Evolutionary conservation across 1,284 basidiomycete genomes (phyloP).

Genomic region (Moesziomyces sp.): DNA sequence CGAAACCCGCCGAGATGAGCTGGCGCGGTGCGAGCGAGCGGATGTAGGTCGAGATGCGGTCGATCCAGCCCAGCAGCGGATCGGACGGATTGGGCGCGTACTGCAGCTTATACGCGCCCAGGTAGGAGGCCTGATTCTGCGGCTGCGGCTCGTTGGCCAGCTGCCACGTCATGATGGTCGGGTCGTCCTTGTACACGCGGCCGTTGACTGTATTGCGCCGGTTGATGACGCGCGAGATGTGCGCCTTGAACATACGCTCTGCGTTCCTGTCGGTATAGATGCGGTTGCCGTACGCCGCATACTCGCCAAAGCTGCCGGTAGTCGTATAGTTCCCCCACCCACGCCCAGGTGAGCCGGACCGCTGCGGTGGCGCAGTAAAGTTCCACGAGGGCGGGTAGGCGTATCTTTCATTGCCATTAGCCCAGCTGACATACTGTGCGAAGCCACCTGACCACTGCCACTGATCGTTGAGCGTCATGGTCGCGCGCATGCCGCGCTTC

Average conservation of each 20-base stretch:
- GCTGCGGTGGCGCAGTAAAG: constrained; percentile 31
- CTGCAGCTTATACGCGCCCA: constrained; percentile 11
- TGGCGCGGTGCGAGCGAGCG: constrained; percentile 41
- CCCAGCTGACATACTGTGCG: constrained; percentile 49
- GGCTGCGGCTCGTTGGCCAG: constrained; percentile 54
- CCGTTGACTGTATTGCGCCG: constrained; percentile 53
- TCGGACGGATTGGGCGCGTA: constrained; percentile 21
- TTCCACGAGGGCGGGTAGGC: constrained; percentile 51
- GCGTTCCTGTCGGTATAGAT: constrained; percentile 42
- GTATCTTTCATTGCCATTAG: constrained; percentile 36
- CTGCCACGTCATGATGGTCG: constrained; percentile 59
- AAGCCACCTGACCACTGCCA: constrained; percentile 41
- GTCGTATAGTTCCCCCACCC: constrained; percentile 54
- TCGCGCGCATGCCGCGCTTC: constrained; percentile 45
- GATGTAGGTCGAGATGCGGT: constrained; percentile 43
- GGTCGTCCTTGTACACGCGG: constrained; percentile 46
- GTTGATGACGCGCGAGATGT: constrained; percentile 46
- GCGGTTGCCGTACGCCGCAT: constrained; percentile 30
- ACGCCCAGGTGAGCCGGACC: constrained; percentile 14
- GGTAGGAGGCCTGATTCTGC: constrained; percentile 1
- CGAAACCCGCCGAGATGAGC: constrained; percentile 53
- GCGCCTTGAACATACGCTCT: constrained; percentile 18
- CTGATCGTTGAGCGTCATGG: constrained; percentile 50
- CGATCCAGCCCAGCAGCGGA: constrained; percentile 35
- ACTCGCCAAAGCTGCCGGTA: constrained; percentile 24